Evolutionary conservation across 2,329 filamentous ascomycete species (phyloP), one percentile per base, ranked within the genome.

Genomic region (Calonectria fujianensis): DNA sequence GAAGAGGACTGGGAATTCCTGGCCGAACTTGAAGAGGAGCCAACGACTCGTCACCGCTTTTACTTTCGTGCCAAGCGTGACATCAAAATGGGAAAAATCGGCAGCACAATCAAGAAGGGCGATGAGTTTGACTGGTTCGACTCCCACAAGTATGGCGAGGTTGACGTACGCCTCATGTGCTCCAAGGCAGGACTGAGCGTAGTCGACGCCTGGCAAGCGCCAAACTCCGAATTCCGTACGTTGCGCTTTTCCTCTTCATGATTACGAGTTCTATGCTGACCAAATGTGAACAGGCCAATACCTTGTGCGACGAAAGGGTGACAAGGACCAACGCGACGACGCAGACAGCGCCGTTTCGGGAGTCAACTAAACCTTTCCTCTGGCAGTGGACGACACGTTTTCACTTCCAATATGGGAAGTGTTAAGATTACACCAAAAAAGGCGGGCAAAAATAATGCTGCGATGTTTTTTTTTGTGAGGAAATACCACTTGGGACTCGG

Each of bases 81-180:
- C 29, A 78, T 87, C 39, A 70, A 72, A 7, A 76, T 85, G 20
- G 68, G 74, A 11, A 79, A 74, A 20, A 74, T 82, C 35, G 77
- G 73, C 3, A 78, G 79, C 20, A 73, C 74, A 14, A 83, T 87
- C 50, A 69, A 75, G 51, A 67, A 79, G 27, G 85, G 83, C 18
- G 80, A 85, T 54, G 84, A 86, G 72, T 79, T 86, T 20, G 85
- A 87, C 74, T 87, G 85, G 85, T 87, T 87, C 73, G 86, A 87
- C 76, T 85, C 86, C 39, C 85, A 87, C 78, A 87, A 86, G 77
- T 86, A 86, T 63, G 79, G 81, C 61, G 83, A 85, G 75, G 73
- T 80, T 4, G 81, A 80, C 37, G 85, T 87, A 16, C 80, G 80
- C 31, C 79, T 83, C 72, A 87, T 87, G 86, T 86, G 85, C 73